Evolutionary conservation across 108 stramenopile species (phyloP), one percentile per base, ranked within the genome.

Genomic region (Fragilaria crotonensis): DNA sequence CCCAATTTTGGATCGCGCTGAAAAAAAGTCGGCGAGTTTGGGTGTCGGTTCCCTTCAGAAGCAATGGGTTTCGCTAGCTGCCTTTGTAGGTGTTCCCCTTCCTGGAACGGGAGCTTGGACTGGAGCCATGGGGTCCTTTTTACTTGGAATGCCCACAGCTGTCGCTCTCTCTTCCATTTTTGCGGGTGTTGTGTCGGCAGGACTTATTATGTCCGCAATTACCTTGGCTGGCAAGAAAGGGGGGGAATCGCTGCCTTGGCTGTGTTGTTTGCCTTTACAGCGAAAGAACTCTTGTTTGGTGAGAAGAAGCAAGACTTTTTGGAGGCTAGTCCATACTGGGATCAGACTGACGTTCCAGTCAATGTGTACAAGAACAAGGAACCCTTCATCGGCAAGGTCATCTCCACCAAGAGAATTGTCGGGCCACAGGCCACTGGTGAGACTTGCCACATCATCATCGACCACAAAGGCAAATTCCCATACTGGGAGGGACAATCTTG

Each of bases 401-500:
- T 97, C 33, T 89, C 86, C 55, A 91, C 90, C 36, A 96, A 97
- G 90, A 83, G 97, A 51, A 96, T 97, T 65, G 97, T 97, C 7
- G 97, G 97, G 25, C 87, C 93, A 52, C 76, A 94, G 70, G 97
- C 97, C n/a, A 95, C 96, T 57, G 93, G 93, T n/a, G 93, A 94
- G 62, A 94, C 93, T 2, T 98, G 97, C 89, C 93, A 98, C 84
- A 94, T 98, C 78, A 78, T 96, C 66, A 95, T 98, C 77, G 95
- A 94, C 50, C 97, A 98, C 90, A 79, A 93, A 32, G 97, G 95
- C 19, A 79, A 95, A 62, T 93, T 96, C 73, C 97, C 97, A 25
- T 98, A 94, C 84, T 94, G 93, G 86, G 97, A 98, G 76, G 97
- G 97, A 31, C 97, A 98, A 76, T 95, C 94, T 33, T 95, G 89